Evolutionary conservation across 2,329 filamentous ascomycete genomes (phyloP).

Genomic region (Cryphonectria nitschkei): DNA sequence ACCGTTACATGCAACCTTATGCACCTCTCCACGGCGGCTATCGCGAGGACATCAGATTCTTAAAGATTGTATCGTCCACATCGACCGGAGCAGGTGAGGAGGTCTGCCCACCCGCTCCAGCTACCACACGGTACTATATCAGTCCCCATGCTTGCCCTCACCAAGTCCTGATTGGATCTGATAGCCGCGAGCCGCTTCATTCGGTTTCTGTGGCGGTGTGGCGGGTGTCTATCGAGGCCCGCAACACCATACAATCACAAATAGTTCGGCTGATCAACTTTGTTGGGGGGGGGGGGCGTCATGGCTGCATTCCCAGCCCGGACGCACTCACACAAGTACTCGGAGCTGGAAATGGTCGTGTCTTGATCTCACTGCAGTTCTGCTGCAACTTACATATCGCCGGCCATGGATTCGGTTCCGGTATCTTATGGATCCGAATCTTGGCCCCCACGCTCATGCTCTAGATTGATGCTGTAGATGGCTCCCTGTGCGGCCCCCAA

Average conservation of each 20-base stretch:
- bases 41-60: neutral
- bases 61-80: neutral
- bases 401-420: neutral
- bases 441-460: neutral
- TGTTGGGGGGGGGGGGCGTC: neutral
- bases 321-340: neutral
- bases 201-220: neutral
- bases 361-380: neutral
- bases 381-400: neutral
- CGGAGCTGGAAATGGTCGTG: neutral
- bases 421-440: neutral
- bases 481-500: neutral
- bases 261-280: neutral
- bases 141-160: neutral
- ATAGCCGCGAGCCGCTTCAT: neutral
- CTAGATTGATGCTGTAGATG: neutral
- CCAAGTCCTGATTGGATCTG: neutral
- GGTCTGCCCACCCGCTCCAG: neutral
- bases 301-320: neutral
- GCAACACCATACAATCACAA: neutral
- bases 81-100: neutral
- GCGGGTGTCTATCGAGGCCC: neutral
- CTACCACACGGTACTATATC: neutral
- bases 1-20: neutral
- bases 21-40: neutral